Base-by-base conservation (phyloP, 2,329 filamentous ascomycete genomes). In the Capronia americana region DNA sequence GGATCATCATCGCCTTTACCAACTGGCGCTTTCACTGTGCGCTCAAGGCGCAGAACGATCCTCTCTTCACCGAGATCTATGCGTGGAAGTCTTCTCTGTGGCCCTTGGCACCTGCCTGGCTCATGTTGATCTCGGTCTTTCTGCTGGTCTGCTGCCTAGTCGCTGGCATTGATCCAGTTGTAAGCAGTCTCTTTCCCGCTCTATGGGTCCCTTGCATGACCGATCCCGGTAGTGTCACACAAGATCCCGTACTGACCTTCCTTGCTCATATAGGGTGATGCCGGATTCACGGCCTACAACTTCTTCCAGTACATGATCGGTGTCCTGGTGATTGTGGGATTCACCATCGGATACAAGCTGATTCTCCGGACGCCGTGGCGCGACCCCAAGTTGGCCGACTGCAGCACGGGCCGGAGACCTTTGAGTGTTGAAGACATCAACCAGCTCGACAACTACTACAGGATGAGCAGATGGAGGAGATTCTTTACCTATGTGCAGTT, bases 1-100 rank as follows among this genome's bases (percentile, higher is more conserved):
- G 77, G 75, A 69, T 77, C 30, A 74, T 79, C 24, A 74, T 79
- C 48, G 61, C 72, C 11, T 71, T 77, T 62, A 77, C 74, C 6
- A 74, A 71, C 3, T 75, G 70, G 46, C 72, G 75, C 5, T 79
- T 79, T 68, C 76, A 70, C 17, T 65, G 69, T 8, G 75, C 74
- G 6, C 65, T 76, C 24, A 66, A 69, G 23, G 72, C 72, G 6
- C 74, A 76, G 54, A 69, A 72, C 34, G 73, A 75, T 58, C 61
- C 68, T 2, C 65, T 77, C 1, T 76, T 78, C 64, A 57, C 8
- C 7, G 34, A 64, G 50, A 28, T 70, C 4, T 77, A 76, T 56
- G 72, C 73, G 3, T 78, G 76, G 76, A 69, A 67, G 38, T 75
- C 71, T 1, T 64, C 32, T 23, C 51, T 68, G 14, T 78, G 75